Conservation (phyloP, 1,139 yeast genomes). For the Debaryomycetaceae sp. region DNA sequence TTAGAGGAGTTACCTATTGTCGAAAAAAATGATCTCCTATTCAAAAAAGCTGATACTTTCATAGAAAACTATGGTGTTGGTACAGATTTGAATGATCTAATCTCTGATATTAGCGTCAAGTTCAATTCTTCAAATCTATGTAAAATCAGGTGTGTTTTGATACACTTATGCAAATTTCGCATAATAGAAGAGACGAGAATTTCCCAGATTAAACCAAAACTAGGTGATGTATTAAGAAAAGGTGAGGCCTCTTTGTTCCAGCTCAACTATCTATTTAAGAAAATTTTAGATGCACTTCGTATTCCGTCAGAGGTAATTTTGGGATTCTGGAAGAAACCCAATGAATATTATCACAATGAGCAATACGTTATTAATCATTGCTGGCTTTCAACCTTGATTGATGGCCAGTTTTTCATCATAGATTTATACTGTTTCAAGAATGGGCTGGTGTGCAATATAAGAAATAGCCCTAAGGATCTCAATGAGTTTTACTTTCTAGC, state of each 20-base stretch:
- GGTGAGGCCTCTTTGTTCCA: conserved; percentile 63
- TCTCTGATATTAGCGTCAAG: conserved; percentile 44
- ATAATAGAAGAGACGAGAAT: conserved; percentile 41
- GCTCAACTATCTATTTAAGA: conserved; percentile 70
- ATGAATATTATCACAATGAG: conserved; percentile 51
- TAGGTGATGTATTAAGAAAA: conserved; percentile 32
- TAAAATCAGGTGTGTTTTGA: conserved; percentile 37
- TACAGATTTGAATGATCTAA: conserved; percentile 41
- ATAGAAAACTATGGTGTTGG: conserved; percentile 26
- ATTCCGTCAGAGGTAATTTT: conserved; percentile 72
- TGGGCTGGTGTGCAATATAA: conserved; percentile 36
- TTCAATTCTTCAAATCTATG: conserved; percentile 32
- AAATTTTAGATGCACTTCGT: conserved; percentile 67
- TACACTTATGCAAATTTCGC: conserved; percentile 39
- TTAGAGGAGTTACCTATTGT: conserved; percentile 15
- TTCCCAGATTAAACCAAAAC: conserved; percentile 40
- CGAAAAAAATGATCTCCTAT: conserved; percentile 16
- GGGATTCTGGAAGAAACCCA: conserved; percentile 83
- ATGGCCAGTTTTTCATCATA: conserved; percentile 74
- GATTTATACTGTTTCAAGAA: conserved; percentile 49
- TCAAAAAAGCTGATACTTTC: conserved; percentile 31
- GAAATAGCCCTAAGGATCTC: conserved; percentile 16
- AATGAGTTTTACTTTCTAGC: conserved; percentile 72
- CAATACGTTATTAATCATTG: conserved; percentile 71
- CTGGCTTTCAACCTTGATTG: conserved; percentile 79